Conservation (phyloP, 352 stramenopile genomes). For the Globisporangium emineosum region DNA sequence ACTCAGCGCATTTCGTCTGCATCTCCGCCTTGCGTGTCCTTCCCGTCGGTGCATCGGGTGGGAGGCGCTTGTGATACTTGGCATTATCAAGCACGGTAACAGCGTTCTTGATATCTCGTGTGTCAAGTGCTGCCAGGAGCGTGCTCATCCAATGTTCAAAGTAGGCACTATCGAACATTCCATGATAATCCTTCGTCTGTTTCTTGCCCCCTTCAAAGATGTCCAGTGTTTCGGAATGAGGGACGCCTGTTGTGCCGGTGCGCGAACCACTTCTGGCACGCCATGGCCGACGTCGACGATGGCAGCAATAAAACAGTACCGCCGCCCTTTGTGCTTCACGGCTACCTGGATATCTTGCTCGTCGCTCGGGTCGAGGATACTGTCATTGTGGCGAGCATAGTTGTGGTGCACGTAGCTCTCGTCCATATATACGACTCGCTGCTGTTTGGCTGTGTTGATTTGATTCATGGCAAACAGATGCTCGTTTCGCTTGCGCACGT, state of each 20-base stretch:
- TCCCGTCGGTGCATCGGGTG: no score
- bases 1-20: neutral
- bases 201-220: conserved; percentile 16
- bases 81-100: conserved; percentile 13
- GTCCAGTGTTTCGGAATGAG: no score
- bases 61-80: conserved; percentile 9
- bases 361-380: conserved; percentile 9
- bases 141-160: no score
- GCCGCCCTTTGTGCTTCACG: neutral
- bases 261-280: no score
- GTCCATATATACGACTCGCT: conserved; percentile 11
- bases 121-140: no score
- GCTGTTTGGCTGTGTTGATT: no score
- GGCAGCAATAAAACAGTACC: conserved; percentile 10
- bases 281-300: neutral
- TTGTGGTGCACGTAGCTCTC: conserved; percentile 11
- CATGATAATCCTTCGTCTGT: conserved; percentile 14
- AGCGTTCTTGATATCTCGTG: conserved; percentile 13
- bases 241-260: no score
- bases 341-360: conserved; percentile 16
- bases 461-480: no score
- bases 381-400: conserved; percentile 8
- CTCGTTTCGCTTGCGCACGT: neutral
- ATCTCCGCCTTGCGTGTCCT: conserved; percentile 5
- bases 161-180: no score